A percentile compares a stretch with the other conserved stretches of the same genome.
Conservation (phyloP, 495 filamentous ascomycete genomes). For the Podospora australis region DNA sequence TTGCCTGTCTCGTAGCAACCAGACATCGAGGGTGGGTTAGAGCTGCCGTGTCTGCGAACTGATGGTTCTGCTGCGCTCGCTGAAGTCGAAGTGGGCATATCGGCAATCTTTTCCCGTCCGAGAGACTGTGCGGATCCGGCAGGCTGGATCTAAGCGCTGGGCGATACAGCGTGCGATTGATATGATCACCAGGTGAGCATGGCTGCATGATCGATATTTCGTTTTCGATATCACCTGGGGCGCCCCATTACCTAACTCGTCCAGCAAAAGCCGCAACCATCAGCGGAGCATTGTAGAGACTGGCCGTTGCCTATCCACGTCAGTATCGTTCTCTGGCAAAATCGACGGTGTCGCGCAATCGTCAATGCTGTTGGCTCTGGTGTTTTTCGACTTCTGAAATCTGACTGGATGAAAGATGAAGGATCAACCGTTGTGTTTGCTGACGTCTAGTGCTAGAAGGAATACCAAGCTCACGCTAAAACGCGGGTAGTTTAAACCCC, state of each 20-base stretch:
- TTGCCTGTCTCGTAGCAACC: too few relatives aligned
- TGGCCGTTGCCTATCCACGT: neutral
- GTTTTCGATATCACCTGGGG: neutral
- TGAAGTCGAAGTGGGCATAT: too few relatives aligned
- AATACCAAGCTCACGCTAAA: too few relatives aligned
- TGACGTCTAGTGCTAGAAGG: too few relatives aligned
- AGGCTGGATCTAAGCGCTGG: conserved; percentile 14
- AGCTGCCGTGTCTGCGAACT: too few relatives aligned
- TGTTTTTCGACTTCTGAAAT: neutral
- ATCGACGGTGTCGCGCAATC: neutral
- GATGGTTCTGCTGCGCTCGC: too few relatives aligned
- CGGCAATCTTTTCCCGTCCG: conserved; percentile 1
- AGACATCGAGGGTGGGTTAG: too few relatives aligned
- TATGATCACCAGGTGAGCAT: neutral
- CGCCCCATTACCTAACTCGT: neutral
- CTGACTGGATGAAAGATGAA: neutral
- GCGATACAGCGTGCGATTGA: neutral
- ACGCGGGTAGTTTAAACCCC: too few relatives aligned
- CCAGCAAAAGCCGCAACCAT: too few relatives aligned
- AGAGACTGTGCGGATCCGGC: conserved; percentile 10
- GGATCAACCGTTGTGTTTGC: too few relatives aligned
- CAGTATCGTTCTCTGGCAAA: neutral
- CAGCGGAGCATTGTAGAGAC: too few relatives aligned
- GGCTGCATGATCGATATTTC: neutral
- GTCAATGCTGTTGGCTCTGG: conserved; percentile 1